Percentiles rank a stretch among this genome's conserved stretches.
These are phyloP conservation scores for Talaromyces amestolkiae DNA, from an alignment of 2,329 filamentous ascomycete species.

Conservation along the genomic window DNA sequence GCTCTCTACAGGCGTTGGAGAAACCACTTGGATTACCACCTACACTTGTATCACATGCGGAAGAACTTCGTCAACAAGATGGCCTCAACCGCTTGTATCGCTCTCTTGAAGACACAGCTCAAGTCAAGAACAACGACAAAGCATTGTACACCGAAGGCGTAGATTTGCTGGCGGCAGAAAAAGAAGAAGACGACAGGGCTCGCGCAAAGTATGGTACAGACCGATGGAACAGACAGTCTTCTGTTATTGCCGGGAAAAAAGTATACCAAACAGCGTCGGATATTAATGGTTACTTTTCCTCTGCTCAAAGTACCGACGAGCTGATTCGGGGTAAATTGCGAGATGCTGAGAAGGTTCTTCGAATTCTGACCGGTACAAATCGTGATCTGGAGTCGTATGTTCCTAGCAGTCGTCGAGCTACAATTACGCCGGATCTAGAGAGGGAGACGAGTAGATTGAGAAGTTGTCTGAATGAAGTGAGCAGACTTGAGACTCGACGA, in stretches of 20 bases:
- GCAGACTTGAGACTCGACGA: conserved; percentile 75
- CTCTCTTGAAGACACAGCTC: conserved; percentile 84
- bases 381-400: conserved; percentile 83
- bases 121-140: conserved; percentile 76
- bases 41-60: conserved; percentile 80
- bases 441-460: conserved; percentile 74
- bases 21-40: conserved; percentile 89
- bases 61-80: conserved; percentile 89
- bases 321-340: conserved; percentile 75
- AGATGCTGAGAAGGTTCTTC: conserved; percentile 70
- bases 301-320: conserved; percentile 64
- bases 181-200: conserved; percentile 75
- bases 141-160: conserved; percentile 80
- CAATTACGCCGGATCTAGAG: conserved; percentile 77
- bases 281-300: conserved; percentile 82
- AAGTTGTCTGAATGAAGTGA: conserved; percentile 78
- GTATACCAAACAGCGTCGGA: conserved; percentile 73
- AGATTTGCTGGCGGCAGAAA: conserved; percentile 72
- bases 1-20: conserved; percentile 88
- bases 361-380: conserved; percentile 74
- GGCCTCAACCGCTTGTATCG: conserved; percentile 73
- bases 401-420: conserved; percentile 75
- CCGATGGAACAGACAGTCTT: conserved; percentile 72
- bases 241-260: conserved; percentile 66
- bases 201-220: conserved; percentile 80